Evolutionary conservation across 148 eudicot species (phyloP), one percentile per base, ranked within the genome.

Genomic region (Rhododendron griersonianum): DNA sequence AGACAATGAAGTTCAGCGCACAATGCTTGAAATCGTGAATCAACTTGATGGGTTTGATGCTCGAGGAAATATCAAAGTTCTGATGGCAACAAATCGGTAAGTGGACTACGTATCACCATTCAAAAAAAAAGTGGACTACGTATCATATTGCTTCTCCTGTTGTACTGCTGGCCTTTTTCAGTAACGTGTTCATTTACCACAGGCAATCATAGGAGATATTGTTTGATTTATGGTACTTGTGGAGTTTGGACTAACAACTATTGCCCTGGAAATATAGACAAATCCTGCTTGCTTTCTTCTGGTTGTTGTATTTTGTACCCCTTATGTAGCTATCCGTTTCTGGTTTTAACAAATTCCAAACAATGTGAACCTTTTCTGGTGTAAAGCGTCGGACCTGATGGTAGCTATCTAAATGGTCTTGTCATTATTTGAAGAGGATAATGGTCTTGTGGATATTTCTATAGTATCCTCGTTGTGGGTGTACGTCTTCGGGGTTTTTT

Each of bases 1-100:
- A 84, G 97, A 94, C 86, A 94, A 94, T 88, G 97, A 94, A 86
- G 98, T 95, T 65, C 97, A 95, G 83, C 95, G 98, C 87, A 95
- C 97, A n/a, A 93, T 96, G 99, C 97, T 96, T 90, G 99, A 96
- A 88, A 96, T 96, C 65, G 98, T 96, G 90, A 96, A 96, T 85
- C 99, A 96, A 89, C 96, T 96, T 83, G 99, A 96, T 91, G 99
- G 99, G 16, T 96, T 95, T 87, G 98, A 96, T 93, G 95, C 98
- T 75, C 95, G 96, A 59, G 96, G 99, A 55, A 96, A 96, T 90
- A 94, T 96, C 55, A 96, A 96, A 87, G 99, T 96, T 77, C 95
- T 96, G 30, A 96, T 96, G 99, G 99, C 98, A 57, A 95, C 99
- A 85, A 96, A 94, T 89, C 92, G 98, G 99, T 96, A 33, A 85